Evolutionary conservation across 495 filamentous ascomycete species (phyloP), one percentile per base, ranked within the genome.

Genomic region (Neurospora pannonica): DNA sequence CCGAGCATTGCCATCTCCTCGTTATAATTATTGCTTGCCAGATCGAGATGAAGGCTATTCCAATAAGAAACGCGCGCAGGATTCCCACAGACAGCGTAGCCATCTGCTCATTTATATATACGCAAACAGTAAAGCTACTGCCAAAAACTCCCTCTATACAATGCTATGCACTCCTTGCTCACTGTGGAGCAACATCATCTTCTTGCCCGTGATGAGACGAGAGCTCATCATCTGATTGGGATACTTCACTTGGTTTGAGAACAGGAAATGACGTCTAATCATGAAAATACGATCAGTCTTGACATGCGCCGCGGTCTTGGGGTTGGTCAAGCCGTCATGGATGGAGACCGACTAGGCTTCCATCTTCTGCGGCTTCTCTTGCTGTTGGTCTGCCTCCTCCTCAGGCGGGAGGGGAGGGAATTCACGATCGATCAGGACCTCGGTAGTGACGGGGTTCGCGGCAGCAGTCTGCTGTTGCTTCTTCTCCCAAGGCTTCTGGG

Each of bases 401-500:
- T 28, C 10, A 28, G 48, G 21, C 7, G 48, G 24, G 24, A 80
- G 40, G 8, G 80, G 78, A 38, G 80, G 80, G 36, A 82, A 82
- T 39, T 77, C 75, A 72, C 72, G 54, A 40, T 79, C 77, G 31
- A 78, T 54, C 38, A 77, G 60, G 15, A 73, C 42, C 31, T 75
- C 74, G 54, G 54, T 71, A 69, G 5, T 54, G 36, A 70, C 60
- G 15, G 71, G 43, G 21, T 11, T 42, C 34, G 28, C 42, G n/a
- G 21, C 62, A 8, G 62, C 70, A 19, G 60, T 1, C 11, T 21
- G 38, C 13, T 37, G 74, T 19, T 71, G 48, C 24, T 78, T 72
- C 73, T 74, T 83, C 75, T 84, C 81, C 82, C 82, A 84, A 11
- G 82, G 82, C 75, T 84, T 84, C 38, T 48, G 75, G 7, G 80